Evolutionary conservation across 176 grass and related monocot species (phyloP).

Genomic region (Triticum monococcum): DNA sequence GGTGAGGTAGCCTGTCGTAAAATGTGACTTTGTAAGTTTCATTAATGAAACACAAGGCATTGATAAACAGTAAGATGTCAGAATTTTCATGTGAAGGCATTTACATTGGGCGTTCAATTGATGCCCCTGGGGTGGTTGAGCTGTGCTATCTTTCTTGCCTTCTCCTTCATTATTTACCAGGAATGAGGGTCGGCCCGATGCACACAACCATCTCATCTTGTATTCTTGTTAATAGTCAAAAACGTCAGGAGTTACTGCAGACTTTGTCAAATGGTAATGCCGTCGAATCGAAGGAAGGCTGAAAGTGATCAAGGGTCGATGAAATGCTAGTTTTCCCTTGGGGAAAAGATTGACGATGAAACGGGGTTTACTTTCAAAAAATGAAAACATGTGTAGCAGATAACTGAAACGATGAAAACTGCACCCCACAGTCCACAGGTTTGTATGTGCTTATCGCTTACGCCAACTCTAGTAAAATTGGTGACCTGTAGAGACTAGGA

Average conservation of each 20-base stretch:
- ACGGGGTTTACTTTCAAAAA: neutral
- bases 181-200: neutral
- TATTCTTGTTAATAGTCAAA: no score
- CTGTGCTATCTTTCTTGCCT: neutral
- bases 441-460: neutral
- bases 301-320: no score
- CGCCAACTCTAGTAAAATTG: neutral
- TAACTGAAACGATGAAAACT: neutral
- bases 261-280: no score
- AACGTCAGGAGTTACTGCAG: no score
- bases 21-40: no score
- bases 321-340: neutral
- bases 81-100: slow-evolving; percentile 30
- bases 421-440: neutral
- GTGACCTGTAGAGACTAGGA: neutral
- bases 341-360: neutral
- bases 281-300: no score
- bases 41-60: no score
- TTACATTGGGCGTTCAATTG: slow-evolving; percentile 15
- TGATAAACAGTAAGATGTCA: slow-evolving; percentile 19
- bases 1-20: no score
- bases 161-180: neutral
- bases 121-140: neutral
- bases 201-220: neutral
- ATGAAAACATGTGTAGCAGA: neutral